Evolutionary conservation across 768 basidiomycete species (phyloP), one percentile per base, ranked within the genome.

Genomic region (Termitomyces titanicus): DNA sequence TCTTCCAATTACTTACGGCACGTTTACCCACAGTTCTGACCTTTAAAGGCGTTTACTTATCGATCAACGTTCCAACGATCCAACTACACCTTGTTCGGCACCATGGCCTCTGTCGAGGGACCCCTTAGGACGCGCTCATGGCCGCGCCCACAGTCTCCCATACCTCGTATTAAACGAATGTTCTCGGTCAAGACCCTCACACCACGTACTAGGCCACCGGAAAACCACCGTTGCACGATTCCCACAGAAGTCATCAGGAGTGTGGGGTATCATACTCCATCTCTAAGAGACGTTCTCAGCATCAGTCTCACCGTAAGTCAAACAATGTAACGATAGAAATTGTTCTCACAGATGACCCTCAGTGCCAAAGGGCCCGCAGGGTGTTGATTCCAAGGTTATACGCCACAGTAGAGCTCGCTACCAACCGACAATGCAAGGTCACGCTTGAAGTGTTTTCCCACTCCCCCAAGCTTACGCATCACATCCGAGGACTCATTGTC

Each of bases 371-470:
- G 18, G 64, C 69, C 24, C 64, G 64, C n/a, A 50, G 51, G 6
- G 52, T 64, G 12, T 59, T 74, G 9, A 56, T 65, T 5, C 68
- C 71, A 3, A 60, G 62, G n/a, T 66, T 74, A 43, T 74, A 70
- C 54, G 47, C 59, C 20, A 65, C 61, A n/a, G 64, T 72, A n/a
- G 71, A 74, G 40, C 66, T 74, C 24, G 68, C 62, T 45, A 67
- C 68, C 31, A 74, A 72, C 57, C 66, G 62, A 40, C 67, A 70
- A 25, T 71, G 68, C 60, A 72, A 68, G 55, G 52, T 61, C 12
- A 59, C 67, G 2, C 63, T 74, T 5, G 62, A 67, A 52, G 85
- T 85, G 3, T 82, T 94, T 52, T 84, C 66, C 3, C 65, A 63
- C 55, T 64, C 58, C 40, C 69, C 68, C 29, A 68, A 69, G 29